Evolutionary conservation across 2,329 filamentous ascomycete genomes (phyloP).

Genomic region (Cordyceps javanica): DNA sequence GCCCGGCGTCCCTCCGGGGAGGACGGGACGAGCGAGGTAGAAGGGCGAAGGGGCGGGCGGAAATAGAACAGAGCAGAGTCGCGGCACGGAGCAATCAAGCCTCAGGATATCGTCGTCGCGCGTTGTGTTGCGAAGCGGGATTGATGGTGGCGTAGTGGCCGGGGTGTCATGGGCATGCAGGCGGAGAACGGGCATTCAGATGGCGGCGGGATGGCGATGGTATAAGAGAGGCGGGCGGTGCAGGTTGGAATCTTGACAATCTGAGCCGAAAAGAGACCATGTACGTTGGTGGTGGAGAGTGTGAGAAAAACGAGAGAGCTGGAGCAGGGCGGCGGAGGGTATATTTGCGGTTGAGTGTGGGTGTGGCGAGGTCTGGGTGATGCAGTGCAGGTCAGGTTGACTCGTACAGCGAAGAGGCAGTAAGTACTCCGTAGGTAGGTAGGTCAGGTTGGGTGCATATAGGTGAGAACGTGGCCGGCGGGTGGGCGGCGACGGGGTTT

Average conservation of each 20-base stretch:
- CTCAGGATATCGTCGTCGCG: not conserved
- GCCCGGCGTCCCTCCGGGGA: constrained; percentile 53
- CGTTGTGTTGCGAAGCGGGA: not conserved
- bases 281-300: not conserved
- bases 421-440: not conserved
- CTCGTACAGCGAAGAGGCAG: not conserved
- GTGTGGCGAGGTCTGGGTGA: not conserved
- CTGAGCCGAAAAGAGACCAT: not conserved
- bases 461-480: not conserved
- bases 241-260: not conserved
- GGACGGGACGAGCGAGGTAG: constrained; percentile 49
- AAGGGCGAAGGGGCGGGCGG: constrained; percentile 13
- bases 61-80: not conserved
- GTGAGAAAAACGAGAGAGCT: not conserved
- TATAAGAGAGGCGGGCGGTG: not conserved
- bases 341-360: not conserved
- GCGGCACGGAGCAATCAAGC: not conserved
- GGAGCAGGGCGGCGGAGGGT: not conserved
- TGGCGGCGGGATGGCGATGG: not conserved
- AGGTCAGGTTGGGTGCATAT: not conserved
- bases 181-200: not conserved
- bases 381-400: not conserved
- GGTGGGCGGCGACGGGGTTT: too few relatives aligned
- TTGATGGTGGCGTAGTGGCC: constrained; percentile 6
- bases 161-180: constrained; percentile 6